Percentiles rank a stretch among this genome's conserved stretches.
phyloP scores from a whole-genome alignment of 306 rosid genomes.

The Corylus heterophylla region DNA sequence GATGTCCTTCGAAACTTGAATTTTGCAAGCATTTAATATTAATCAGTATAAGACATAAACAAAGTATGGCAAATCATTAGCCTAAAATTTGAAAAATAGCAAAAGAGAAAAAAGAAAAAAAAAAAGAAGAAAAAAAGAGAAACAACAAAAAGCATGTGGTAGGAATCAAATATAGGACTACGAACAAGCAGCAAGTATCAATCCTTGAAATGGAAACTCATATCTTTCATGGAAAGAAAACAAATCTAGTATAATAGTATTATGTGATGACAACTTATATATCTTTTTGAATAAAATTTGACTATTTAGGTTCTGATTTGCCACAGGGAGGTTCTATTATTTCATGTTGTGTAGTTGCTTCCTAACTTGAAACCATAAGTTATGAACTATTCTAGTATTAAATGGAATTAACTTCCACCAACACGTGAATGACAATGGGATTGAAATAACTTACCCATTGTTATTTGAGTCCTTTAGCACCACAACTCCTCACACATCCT shows the following conservation, averaged over 20 bases:
- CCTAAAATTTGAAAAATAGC: constrained; percentile 4
- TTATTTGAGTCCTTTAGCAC: no score
- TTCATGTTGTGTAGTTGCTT: no score
- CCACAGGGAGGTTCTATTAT: no score
- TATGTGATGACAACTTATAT: background rate
- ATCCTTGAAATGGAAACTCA: background rate
- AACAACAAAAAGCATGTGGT: background rate
- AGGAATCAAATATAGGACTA: background rate
- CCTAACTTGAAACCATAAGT: no score
- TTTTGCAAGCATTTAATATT: constrained; percentile 13
- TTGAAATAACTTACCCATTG: no score
- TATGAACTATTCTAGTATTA: no score
- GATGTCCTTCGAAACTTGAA: constrained; percentile 93
- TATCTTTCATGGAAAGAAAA: background rate
- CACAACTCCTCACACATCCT: no score
- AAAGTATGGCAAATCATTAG: background rate
- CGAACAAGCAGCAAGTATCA: background rate
- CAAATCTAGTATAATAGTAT: background rate
- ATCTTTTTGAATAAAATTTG: background rate
- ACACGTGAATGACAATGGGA: no score
- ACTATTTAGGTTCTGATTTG: no score
- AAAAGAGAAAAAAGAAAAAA: background rate
- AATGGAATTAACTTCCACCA: no score
- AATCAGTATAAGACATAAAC: constrained; percentile 18
- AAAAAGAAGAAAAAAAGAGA: background rate